Evolutionary conservation across 2,329 filamentous ascomycete genomes (phyloP).

Genomic region (Hortaea werneckii): DNA sequence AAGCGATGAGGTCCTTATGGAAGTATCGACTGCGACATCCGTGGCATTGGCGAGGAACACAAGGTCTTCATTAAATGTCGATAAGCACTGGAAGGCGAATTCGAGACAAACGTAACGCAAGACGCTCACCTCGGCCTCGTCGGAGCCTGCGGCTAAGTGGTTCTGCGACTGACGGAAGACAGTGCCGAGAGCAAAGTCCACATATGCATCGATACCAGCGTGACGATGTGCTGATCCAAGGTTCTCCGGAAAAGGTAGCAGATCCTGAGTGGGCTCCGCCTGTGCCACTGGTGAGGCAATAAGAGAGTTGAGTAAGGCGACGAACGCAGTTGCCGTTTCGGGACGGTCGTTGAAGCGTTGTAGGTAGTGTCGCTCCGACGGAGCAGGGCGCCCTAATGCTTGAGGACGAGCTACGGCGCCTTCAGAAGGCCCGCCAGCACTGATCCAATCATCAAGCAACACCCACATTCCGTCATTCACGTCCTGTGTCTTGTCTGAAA

Average conservation of each 20-base stretch:
- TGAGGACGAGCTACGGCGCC: conserved; percentile 7
- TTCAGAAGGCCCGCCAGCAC: conserved; percentile 34
- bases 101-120: conserved; percentile 72
- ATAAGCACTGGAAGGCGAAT: conserved; percentile 69
- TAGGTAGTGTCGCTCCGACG: conserved; percentile 22
- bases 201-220: conserved; percentile 81
- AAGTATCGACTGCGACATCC: conserved; percentile 61
- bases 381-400: conserved; percentile 7
- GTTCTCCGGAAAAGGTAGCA: conserved; percentile 75
- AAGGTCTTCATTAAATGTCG: conserved; percentile 87
- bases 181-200: conserved; percentile 79
- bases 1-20: conserved; percentile 64
- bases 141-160: conserved; percentile 55
- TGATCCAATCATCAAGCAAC: conserved; percentile 69
- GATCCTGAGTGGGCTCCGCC: conserved; percentile 54
- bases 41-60: conserved; percentile 76
- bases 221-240: conserved; percentile 68
- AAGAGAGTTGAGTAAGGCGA: conserved; percentile 64
- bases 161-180: conserved; percentile 49
- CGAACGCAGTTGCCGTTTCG: conserved; percentile 57
- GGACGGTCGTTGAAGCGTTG: conserved; percentile 19
- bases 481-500: conserved; percentile 60
- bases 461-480: conserved; percentile 70
- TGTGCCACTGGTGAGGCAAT: conserved; percentile 55
- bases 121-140: conserved; percentile 48